Evolutionary conservation across 805 yeast genomes (phyloP), one percentile per base, ranked within the genome.

Genomic region (Jamesozyma lodderae): DNA sequence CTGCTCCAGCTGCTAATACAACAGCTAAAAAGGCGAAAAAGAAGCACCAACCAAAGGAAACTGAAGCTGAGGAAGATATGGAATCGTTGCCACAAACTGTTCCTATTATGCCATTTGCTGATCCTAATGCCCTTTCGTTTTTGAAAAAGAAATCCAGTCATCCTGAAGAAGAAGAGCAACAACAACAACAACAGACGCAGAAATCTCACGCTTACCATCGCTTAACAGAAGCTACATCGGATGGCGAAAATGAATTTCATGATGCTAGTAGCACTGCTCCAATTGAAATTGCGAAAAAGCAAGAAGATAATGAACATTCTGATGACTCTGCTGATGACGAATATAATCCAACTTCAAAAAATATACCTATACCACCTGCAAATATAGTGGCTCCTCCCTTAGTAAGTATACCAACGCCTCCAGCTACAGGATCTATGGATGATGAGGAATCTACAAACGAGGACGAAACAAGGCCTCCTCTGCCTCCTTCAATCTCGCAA

Each of bases 81-180:
- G 47, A 38, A n/a, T 46, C 48, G 15, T 27, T 51, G 5, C 49
- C 52, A 6, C 55, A 55, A 17, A 69, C 77, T 0, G 58, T 74
- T 40, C 77, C 81, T 3, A 64, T 73, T n/a, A 53, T 75, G 53
- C 79, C 81, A 15, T 64, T 70, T 54, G 70, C 71, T 2, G 62
- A 55, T 28, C 69, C 73, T 7, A 52, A 51, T 23, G 55, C 62
- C 2, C 37, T 61, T 11, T 48, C 62, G 6, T 49, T 52, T 21
- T 43, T 53, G 20, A 45, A 42, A 20, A 53, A 45, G 32, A 44
- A 36, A 17, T 6, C 41, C 2, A 37, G 45, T 11, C n/a, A 33
- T 7, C 25, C 40, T 6, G 42, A 38, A 13, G 20, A 18, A 14
- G 19, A 18, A 18, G 29, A 31, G 8, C 33, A 27, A 13, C 26